Percentiles rank a stretch among this genome's conserved stretches.
Conservation (phyloP, 495 filamentous ascomycete genomes). For the Patellaria atrata region DNA sequence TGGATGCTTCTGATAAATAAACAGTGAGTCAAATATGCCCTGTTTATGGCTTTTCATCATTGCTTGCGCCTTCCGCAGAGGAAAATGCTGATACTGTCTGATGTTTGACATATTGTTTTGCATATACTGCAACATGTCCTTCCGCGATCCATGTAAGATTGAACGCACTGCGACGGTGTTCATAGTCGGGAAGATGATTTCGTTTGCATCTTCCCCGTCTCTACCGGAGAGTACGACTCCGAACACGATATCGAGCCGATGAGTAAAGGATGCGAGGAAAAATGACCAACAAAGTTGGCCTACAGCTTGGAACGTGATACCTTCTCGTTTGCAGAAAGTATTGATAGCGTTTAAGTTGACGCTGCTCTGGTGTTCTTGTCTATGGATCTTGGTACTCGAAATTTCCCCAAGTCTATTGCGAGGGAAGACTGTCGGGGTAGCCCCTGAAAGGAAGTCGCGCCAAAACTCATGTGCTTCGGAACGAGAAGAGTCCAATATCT, state of each 20-base stretch:
- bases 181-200: conserved; percentile 64
- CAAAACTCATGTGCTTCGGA: conserved; percentile 41
- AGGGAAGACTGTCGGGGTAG: conserved; percentile 25
- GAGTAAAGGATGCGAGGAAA: conserved; percentile 39
- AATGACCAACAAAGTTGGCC: conserved; percentile 52
- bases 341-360: conserved; percentile 25
- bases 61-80: conserved; percentile 46
- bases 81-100: conserved; percentile 49
- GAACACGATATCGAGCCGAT: conserved; percentile 50
- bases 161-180: conserved; percentile 55
- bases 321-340: conserved; percentile 39
- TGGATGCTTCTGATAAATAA: conserved; percentile 46
- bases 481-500: conserved; percentile 27
- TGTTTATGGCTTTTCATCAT: conserved; percentile 21
- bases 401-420: conserved; percentile 2
- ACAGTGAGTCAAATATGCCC: conserved; percentile 43
- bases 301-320: conserved; percentile 49
- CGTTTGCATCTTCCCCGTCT: conserved; percentile 39
- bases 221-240: conserved; percentile 60
- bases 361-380: conserved; percentile 34
- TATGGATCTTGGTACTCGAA: conserved; percentile 21
- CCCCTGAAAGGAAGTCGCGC: conserved; percentile 39
- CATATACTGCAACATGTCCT: conserved; percentile 48
- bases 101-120: conserved; percentile 37
- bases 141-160: conserved; percentile 45